These are phyloP conservation scores for Saprolegnia diclina DNA, from an alignment of 352 stramenopile genomes.

Conservation along the genomic window DNA sequence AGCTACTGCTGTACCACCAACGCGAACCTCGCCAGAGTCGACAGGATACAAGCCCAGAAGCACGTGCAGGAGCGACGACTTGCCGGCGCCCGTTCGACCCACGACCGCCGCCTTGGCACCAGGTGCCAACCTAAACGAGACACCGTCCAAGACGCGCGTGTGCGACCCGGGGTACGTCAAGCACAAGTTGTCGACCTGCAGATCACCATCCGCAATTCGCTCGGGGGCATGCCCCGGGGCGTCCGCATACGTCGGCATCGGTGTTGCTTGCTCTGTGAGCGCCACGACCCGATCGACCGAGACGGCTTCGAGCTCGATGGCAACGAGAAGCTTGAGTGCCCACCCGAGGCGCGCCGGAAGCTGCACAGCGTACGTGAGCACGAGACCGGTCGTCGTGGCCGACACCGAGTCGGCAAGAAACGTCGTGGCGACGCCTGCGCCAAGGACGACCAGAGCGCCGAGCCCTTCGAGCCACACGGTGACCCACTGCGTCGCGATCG, in stretches of 20 bases:
- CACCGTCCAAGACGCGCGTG: slow-evolving; percentile 12
- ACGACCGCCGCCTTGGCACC: slow-evolving; percentile 30
- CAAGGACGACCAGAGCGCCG: slow-evolving; percentile 9
- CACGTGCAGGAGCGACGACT: slow-evolving; percentile 31
- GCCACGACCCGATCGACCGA: slow-evolving; percentile 16
- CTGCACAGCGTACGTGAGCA: slow-evolving; percentile 18
- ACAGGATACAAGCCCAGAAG: slow-evolving; percentile 28
- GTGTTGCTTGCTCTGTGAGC: not conserved
- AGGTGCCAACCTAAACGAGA: slow-evolving; percentile 16
- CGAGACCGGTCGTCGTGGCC: not conserved
- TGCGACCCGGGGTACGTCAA: slow-evolving; percentile 1
- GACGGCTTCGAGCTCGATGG: slow-evolving; percentile 19
- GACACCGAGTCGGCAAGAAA: not conserved
- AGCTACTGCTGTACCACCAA: not conserved
- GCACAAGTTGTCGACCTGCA: slow-evolving; percentile 7
- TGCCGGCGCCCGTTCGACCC: slow-evolving; percentile 32
- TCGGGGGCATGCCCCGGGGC: not conserved
- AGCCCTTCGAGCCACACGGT: slow-evolving; percentile 29
- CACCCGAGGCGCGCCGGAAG: slow-evolving; percentile 16
- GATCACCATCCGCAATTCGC: not conserved
- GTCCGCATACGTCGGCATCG: not conserved
- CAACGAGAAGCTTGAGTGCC: slow-evolving; percentile 21
- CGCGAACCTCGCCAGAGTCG: not conserved
- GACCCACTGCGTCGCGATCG: slow-evolving; percentile 29
- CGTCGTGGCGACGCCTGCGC: not conserved